A percentile compares a stretch with the other conserved stretches of the same genome.
Conservation (phyloP, 1,284 basidiomycete genomes). For the Trichosporon sp. region DNA sequence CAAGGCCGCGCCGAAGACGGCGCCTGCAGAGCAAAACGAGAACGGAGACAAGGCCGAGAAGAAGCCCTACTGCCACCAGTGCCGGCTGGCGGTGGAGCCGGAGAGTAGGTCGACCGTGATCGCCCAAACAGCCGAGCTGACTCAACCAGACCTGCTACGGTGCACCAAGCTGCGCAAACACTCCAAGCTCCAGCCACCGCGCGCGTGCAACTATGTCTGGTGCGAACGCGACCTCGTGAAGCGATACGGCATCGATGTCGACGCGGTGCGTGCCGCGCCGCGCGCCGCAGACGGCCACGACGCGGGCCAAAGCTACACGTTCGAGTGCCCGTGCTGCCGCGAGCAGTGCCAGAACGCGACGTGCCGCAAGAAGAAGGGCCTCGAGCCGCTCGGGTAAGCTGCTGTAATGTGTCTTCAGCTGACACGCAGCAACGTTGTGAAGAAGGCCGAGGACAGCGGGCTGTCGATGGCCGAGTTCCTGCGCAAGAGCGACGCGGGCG, state of each 20-base stretch:
- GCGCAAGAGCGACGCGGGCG: slow-evolving; percentile 6
- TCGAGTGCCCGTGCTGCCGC: slow-evolving; percentile 33
- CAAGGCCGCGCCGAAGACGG: neutral
- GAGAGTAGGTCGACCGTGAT: slow-evolving; percentile 1
- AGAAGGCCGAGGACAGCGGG: slow-evolving; percentile 16
- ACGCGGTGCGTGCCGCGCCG: slow-evolving; percentile 6
- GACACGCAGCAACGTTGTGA: slow-evolving; percentile 17
- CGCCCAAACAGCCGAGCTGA: neutral
- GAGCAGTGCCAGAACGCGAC: slow-evolving; percentile 31
- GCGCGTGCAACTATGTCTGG: slow-evolving; percentile 33
- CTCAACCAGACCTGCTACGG: slow-evolving; percentile 21
- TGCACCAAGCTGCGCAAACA: slow-evolving; percentile 31
- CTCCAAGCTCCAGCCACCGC: slow-evolving; percentile 13
- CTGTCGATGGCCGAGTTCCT: slow-evolving; percentile 14
- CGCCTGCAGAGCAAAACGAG: neutral
- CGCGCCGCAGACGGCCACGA: slow-evolving; percentile 16
- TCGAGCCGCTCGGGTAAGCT: slow-evolving; percentile 22
- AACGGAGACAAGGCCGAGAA: slow-evolving; percentile 15
- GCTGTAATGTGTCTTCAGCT: neutral
- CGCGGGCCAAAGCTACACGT: slow-evolving; percentile 16
- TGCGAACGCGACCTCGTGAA: slow-evolving; percentile 31
- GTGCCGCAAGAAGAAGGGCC: slow-evolving; percentile 34
- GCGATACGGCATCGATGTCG: slow-evolving; percentile 25
- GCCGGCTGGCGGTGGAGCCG: slow-evolving; percentile 7
- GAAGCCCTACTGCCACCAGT: slow-evolving; percentile 36